phyloP scores from a whole-genome alignment of 2,329 filamentous ascomycete species.

The Neurospora sp. region DNA sequence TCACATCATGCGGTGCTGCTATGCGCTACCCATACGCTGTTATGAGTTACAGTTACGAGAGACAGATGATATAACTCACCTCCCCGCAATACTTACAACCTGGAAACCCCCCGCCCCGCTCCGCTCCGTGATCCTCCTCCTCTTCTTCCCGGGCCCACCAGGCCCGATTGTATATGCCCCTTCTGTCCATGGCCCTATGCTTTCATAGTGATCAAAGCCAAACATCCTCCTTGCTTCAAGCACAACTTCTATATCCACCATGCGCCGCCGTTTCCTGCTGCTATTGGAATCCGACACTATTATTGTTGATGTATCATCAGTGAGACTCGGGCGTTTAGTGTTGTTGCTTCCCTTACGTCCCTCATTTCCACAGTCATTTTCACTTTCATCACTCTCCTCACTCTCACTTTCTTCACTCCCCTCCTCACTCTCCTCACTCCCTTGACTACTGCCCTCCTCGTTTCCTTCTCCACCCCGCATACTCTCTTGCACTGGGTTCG shows the following conservation, averaged over 20 bases:
- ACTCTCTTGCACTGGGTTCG: background rate
- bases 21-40: background rate
- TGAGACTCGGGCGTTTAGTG: background rate
- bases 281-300: background rate
- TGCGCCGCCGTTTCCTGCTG: background rate
- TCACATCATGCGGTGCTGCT: background rate
- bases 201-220: background rate
- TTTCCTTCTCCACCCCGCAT: background rate
- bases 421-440: background rate
- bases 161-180: background rate
- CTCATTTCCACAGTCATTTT: background rate
- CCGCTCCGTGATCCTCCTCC: background rate
- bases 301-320: background rate
- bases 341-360: background rate
- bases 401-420: background rate
- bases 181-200: background rate
- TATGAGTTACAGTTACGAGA: background rate
- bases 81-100: no score
- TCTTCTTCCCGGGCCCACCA: background rate
- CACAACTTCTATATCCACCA: background rate
- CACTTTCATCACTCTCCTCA: background rate
- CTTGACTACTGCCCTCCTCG: background rate
- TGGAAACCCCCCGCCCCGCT: background rate
- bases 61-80: background rate
- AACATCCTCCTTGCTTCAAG: background rate